A percentile compares a stretch with the other conserved stretches of the same genome.
phyloP scores from a whole-genome alignment of 331 rosid species.

The Acacia concinna region DNA sequence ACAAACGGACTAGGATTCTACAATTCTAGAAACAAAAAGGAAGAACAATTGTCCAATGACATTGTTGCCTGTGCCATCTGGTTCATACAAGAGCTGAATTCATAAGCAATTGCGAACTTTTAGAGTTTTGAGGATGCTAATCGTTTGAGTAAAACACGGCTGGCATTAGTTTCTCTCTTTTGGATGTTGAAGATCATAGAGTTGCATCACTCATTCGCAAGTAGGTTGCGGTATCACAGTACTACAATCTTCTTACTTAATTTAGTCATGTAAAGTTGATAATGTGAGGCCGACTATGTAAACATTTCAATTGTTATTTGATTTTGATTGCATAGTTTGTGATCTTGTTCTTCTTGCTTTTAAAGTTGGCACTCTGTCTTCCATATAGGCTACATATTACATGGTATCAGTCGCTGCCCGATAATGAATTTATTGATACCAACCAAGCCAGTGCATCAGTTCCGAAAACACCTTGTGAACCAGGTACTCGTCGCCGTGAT shows the following conservation, averaged over 20 bases:
- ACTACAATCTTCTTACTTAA: neutral
- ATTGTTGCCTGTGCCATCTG: neutral
- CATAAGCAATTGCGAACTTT: neutral
- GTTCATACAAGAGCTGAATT: neutral
- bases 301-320: neutral
- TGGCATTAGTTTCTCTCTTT: neutral
- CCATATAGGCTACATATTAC: neutral
- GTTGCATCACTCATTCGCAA: neutral
- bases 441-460: slow-evolving; percentile 29
- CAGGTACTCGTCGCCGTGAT: slow-evolving; percentile 56
- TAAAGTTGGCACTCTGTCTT: neutral
- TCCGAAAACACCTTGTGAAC: slow-evolving; percentile 43
- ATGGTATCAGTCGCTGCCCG: neutral
- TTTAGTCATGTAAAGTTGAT: neutral
- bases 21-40: neutral
- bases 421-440: slow-evolving; percentile 21
- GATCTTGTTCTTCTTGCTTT: neutral
- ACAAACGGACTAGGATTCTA: neutral
- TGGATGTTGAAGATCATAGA: neutral
- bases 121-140: neutral
- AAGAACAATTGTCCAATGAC: neutral
- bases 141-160: neutral
- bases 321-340: neutral
- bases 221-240: neutral
- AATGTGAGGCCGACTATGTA: neutral